These are phyloP conservation scores for Salisapilia sapeloensis DNA, from an alignment of 352 stramenopile species.

Conservation along the genomic window DNA sequence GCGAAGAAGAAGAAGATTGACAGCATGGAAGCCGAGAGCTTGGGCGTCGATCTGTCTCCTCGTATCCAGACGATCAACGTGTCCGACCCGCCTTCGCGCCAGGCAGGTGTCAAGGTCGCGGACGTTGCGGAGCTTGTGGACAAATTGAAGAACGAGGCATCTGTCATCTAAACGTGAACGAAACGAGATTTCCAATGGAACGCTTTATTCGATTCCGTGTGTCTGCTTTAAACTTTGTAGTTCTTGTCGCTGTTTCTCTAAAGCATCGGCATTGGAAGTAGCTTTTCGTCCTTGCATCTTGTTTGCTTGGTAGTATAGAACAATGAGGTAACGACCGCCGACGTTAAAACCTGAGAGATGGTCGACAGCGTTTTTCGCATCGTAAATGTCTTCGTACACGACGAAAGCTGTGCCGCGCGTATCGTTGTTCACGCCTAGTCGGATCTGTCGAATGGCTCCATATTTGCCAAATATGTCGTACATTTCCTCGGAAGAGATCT, in stretches of 20 bases:
- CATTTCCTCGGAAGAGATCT: slow-evolving; percentile 96
- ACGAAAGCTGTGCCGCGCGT: slow-evolving; percentile 97
- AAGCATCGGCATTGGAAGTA: slow-evolving; percentile 10
- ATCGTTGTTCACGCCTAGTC: slow-evolving; percentile 87
- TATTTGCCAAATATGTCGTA: slow-evolving; percentile 99
- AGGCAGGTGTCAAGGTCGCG: slow-evolving; percentile 91
- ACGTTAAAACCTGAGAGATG: slow-evolving; percentile 99
- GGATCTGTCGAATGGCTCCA: slow-evolving; percentile 96
- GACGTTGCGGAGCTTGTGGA: slow-evolving; percentile 90
- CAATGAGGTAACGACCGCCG: slow-evolving; percentile 95
- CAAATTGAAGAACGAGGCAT: slow-evolving; percentile 93
- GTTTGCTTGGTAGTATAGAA: slow-evolving; percentile 97
- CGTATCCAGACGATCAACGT: slow-evolving; percentile 73
- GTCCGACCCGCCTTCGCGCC: slow-evolving; percentile 84
- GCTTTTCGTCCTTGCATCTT: slow-evolving; percentile 46
- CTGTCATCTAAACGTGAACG: slow-evolving; percentile 77
- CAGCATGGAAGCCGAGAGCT: slow-evolving; percentile 43
- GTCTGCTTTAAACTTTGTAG: slow-evolving; percentile 73
- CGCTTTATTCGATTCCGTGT: slow-evolving; percentile 63
- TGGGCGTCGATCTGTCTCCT: slow-evolving; percentile 53
- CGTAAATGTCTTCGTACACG: slow-evolving; percentile 98
- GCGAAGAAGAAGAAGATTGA: slow-evolving; percentile 89
- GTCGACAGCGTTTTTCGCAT: slow-evolving; percentile 98
- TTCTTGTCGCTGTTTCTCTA: slow-evolving; percentile 64
- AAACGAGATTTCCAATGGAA: background rate